Evolutionary conservation across 2,329 filamentous ascomycete species (phyloP), one percentile per base, ranked within the genome.

Genomic region (Aphanoascus verrucosus): DNA sequence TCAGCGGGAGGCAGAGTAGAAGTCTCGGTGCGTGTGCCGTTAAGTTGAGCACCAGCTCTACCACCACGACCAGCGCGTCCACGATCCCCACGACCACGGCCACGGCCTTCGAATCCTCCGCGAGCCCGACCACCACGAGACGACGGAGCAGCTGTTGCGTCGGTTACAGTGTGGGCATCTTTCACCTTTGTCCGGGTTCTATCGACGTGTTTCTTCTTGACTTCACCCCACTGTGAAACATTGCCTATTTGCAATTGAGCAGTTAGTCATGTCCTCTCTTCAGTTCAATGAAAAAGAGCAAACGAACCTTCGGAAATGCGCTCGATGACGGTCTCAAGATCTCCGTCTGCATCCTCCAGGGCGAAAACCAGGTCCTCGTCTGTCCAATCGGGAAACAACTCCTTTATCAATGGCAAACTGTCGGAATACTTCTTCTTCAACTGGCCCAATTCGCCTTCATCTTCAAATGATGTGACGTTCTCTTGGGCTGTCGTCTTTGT

Each of bases 321-420:
- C 62, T 75, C 72, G 67, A 75, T 72, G 58, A 73, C 73, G 56
- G 67, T 67, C 59, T 74, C 70, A 37, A 75, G 66, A 58, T 74
- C 72, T 57, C 74, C 74, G 56, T 74, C 68, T 45, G 72, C 72
- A 76, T 98, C 93, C 71, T 94, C 83, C 56, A 98, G 78, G 58
- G 90, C 90, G 69, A 93, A 93, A 59, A 97, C 82, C 59, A 97
- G 82, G 70, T 97, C 91, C 70, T 90, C 88, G 66, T 95, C 88
- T 63, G 89, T 91, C 93, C 91, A 97, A 71, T 89, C 85, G 56
- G 88, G 83, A 75, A 95, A 96, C 75, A 97, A 84, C 70, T 95
- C 90, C 74, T 88, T 89, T 69, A 98, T 83, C 64, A 84, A 82
- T 58, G 77, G 77, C 63, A 95, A 80, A 74, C 91, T 87, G 65